Conservation (phyloP, 2,329 filamentous ascomycete species). For the Sarocladiaceae sp. region DNA sequence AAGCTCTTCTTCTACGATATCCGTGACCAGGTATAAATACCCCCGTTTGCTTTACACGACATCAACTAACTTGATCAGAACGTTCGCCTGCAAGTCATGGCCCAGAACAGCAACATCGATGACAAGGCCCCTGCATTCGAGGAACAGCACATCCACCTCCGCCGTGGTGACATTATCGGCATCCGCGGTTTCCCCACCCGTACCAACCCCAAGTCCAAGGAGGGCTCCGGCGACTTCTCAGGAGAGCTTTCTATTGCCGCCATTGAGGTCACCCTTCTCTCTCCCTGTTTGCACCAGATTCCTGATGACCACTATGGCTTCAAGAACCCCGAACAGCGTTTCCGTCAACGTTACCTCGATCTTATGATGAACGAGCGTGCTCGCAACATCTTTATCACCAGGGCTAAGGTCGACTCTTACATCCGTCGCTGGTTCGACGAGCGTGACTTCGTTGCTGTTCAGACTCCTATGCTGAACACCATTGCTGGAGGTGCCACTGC, state of each 20-base stretch:
- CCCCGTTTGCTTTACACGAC: background rate
- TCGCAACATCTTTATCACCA: slow-evolving; percentile 76
- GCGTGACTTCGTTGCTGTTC: slow-evolving; percentile 86
- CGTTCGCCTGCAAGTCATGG: slow-evolving; percentile 83
- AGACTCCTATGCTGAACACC: slow-evolving; percentile 96
- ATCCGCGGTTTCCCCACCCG: slow-evolving; percentile 37
- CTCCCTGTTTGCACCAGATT: slow-evolving; percentile 75
- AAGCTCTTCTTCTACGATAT: slow-evolving; percentile 89
- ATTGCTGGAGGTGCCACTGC: slow-evolving; percentile 95
- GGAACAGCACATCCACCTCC: slow-evolving; percentile 83
- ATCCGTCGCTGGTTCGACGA: slow-evolving; percentile 86
- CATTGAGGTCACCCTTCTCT: slow-evolving; percentile 76
- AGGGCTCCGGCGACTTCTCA: slow-evolving; percentile 57
- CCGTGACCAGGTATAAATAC: slow-evolving; percentile 27
- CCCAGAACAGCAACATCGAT: slow-evolving; percentile 74
- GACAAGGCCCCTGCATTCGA: slow-evolving; percentile 67
- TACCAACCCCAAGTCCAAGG: slow-evolving; percentile 87
- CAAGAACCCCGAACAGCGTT: slow-evolving; percentile 90
- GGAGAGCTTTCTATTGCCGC: slow-evolving; percentile 95
- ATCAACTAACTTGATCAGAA: slow-evolving; percentile 27
- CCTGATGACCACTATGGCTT: slow-evolving; percentile 91
- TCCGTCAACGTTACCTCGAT: slow-evolving; percentile 91
- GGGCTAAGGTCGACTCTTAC: slow-evolving; percentile 83
- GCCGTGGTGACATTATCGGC: slow-evolving; percentile 90
- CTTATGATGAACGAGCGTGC: slow-evolving; percentile 93